Conservation (phyloP, 164 flowering plant species). For the Paratinospora sagittata region DNA sequence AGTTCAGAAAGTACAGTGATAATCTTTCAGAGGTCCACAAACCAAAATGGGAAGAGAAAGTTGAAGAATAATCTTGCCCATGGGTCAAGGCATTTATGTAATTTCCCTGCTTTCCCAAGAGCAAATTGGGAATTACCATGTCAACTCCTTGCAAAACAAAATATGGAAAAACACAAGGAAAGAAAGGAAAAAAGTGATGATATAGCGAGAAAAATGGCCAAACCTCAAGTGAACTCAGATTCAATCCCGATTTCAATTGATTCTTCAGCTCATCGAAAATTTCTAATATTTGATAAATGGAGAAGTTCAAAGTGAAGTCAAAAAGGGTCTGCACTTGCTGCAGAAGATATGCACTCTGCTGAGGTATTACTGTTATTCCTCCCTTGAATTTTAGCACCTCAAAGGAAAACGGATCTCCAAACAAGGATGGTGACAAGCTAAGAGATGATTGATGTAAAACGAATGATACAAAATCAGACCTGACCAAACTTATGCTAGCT, state of each 20-base stretch:
- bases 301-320: slow-evolving; percentile 69
- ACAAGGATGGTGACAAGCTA: slow-evolving; percentile 48
- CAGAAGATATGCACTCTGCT: slow-evolving; percentile 60
- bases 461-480: slow-evolving; percentile 38
- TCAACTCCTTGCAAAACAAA: background rate
- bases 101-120: background rate
- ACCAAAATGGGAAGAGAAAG: background rate
- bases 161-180: background rate
- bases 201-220: slow-evolving; percentile 8
- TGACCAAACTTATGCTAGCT: slow-evolving; percentile 52
- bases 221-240: slow-evolving; percentile 47
- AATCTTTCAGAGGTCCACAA: background rate
- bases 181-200: slow-evolving; percentile 7
- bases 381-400: slow-evolving; percentile 77
- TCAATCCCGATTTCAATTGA: slow-evolving; percentile 17
- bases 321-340: slow-evolving; percentile 68
- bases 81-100: background rate
- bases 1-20: background rate
- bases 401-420: slow-evolving; percentile 62
- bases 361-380: slow-evolving; percentile 74
- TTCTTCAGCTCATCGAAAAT: slow-evolving; percentile 32
- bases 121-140: background rate
- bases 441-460: slow-evolving; percentile 40
- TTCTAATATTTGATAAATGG: slow-evolving; percentile 54
- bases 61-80: background rate